These are phyloP conservation scores for Stentor roeselii DNA, from an alignment of 73 alveolate genomes.

Conservation along the genomic window DNA sequence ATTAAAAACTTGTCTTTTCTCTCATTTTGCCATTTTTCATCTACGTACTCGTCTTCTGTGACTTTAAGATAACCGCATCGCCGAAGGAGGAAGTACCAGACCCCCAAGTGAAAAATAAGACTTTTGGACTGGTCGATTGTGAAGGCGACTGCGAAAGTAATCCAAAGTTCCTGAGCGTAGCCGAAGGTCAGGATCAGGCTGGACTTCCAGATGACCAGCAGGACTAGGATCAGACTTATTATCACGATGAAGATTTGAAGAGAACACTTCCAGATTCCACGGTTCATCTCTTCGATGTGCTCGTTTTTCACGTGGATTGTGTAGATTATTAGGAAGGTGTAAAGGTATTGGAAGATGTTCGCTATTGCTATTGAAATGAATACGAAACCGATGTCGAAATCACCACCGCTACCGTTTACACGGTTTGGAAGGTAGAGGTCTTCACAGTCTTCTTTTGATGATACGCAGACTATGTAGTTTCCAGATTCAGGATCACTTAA, in stretches of 20 bases:
- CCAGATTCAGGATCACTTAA: constrained; percentile 32
- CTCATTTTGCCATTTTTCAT: constrained; percentile 1
- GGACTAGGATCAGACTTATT: constrained; percentile 3
- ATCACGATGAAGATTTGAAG: constrained; percentile 35
- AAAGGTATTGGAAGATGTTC: constrained; percentile 43
- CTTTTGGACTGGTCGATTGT: constrained; percentile 42
- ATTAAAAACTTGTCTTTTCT: constrained; percentile 42
- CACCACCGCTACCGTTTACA: background rate
- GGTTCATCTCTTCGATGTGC: constrained; percentile 30
- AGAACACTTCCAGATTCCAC: constrained; percentile 25
- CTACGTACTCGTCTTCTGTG: constrained; percentile 47
- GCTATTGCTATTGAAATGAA: constrained; percentile 31
- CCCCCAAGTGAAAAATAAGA: constrained; percentile 25
- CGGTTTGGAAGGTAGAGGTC: constrained; percentile 26
- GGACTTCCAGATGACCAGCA: constrained; percentile 23
- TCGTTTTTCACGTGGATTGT: constrained; percentile 32
- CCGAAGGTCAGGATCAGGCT: constrained; percentile 29
- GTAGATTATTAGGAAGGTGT: constrained; percentile 37
- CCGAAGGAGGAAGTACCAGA: constrained; percentile 46
- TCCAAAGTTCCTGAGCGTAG: constrained; percentile 35
- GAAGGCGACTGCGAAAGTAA: constrained; percentile 42
- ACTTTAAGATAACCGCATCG: constrained; percentile 45
- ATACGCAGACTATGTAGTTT: constrained; percentile 38
- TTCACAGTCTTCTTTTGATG: constrained; percentile 52
- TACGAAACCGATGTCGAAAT: constrained; percentile 38